Evolutionary conservation across 208 protist genomes (phyloP).

Genomic region (Leishmania guyanensis): DNA sequence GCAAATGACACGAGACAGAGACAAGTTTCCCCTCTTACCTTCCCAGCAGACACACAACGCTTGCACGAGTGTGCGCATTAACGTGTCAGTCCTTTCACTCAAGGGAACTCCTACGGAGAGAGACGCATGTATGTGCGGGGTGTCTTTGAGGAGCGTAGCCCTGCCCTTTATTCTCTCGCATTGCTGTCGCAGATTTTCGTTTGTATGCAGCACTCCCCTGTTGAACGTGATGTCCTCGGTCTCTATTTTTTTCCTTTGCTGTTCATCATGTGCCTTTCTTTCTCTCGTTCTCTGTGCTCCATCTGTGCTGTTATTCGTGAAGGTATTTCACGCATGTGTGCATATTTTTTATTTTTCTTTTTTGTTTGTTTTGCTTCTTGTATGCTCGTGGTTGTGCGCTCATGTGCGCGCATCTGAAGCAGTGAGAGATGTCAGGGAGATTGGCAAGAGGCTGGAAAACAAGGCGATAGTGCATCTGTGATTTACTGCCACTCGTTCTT

Average conservation of each 20-base stretch:
- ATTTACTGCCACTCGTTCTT: not conserved
- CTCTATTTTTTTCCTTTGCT: not conserved
- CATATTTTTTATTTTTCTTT: slow-evolving; percentile 10
- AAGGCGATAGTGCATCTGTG: not conserved
- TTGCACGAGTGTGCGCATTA: not conserved
- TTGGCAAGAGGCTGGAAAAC: not conserved
- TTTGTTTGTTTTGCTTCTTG: slow-evolving; percentile 8
- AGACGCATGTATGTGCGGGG: not conserved
- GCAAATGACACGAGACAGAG: no score
- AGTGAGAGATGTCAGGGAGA: slow-evolving; percentile 5
- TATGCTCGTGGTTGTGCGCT: not conserved
- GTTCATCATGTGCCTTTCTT: not conserved
- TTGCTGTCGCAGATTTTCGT: not conserved
- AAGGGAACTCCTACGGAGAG: not conserved
- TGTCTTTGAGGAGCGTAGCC: not conserved
- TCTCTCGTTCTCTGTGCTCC: not conserved
- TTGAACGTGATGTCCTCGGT: not conserved
- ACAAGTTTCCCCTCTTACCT: not conserved
- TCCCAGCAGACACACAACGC: not conserved
- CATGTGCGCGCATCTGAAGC: slow-evolving; percentile 8
- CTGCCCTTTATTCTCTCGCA: not conserved
- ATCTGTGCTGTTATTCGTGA: not conserved
- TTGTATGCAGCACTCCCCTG: not conserved
- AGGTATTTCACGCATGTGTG: not conserved
- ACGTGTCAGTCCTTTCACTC: not conserved